phyloP scores from a whole-genome alignment of 2,329 filamentous ascomycete genomes.

The Metarhizium album region DNA sequence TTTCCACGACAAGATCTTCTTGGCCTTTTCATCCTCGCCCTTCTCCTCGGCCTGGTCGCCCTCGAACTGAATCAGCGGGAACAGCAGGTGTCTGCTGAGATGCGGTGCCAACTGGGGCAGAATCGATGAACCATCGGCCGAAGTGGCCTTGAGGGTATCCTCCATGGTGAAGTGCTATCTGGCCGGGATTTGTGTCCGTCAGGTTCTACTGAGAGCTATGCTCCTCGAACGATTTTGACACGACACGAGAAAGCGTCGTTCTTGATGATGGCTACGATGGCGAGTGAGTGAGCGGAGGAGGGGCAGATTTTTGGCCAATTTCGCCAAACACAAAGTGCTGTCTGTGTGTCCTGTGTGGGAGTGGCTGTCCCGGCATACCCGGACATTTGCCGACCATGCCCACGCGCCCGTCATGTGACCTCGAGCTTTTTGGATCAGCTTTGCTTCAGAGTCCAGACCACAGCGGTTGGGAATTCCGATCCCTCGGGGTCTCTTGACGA shows the following conservation, averaged over 20 bases:
- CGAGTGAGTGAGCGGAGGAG: no score
- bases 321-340: constrained; percentile 27
- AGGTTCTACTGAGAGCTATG: not conserved
- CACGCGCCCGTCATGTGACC: constrained; percentile 25
- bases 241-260: no score
- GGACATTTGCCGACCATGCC: constrained; percentile 21
- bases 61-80: constrained; percentile 89
- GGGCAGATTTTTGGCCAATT: constrained; percentile 32
- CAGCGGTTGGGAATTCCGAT: not conserved
- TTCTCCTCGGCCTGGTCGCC: constrained; percentile 72
- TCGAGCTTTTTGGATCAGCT: constrained; percentile 16
- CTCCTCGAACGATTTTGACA: constrained; percentile 2
- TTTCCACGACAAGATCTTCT: constrained; percentile 73
- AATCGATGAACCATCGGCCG: constrained; percentile 63
- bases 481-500: no score
- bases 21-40: constrained; percentile 44
- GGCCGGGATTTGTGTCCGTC: not conserved
- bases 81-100: constrained; percentile 93
- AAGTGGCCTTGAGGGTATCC: constrained; percentile 38
- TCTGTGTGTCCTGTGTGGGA: no score
- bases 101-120: constrained; percentile 82
- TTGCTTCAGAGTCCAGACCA: not conserved
- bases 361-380: constrained; percentile 13
- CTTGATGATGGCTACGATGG: no score
- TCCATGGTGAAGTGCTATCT: constrained; percentile 20